Evolutionary conservation across 2,329 filamentous ascomycete genomes (phyloP), one percentile per base, ranked within the genome.

Genomic region (Fusarium sp.): DNA sequence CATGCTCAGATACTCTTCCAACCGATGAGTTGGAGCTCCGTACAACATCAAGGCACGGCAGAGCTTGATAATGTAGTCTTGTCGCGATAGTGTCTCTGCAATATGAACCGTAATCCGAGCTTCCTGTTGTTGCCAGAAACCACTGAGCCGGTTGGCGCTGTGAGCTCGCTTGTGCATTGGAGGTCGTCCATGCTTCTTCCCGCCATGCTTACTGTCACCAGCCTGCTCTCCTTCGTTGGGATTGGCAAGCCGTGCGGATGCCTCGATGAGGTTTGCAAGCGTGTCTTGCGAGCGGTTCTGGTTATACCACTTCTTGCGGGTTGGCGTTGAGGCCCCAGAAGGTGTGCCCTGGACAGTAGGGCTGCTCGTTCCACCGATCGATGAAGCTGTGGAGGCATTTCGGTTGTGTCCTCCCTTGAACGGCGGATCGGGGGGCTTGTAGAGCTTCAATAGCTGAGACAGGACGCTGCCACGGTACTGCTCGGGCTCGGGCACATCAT

Each of bases 1-100:
- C 92, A 95, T 97, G 73, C 88, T 91, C 87, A 98, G 91, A 79
- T 97, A 97, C 80, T 97, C 93, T 82, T 98, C 95, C 11, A 98
- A 85, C 10, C 95, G 91, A 84, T 98, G 95, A 0, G 95, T 97
- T 0, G 95, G 95, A 0, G 95, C 95, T 16, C 95, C 95, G 73
- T 93, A 97, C 70, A 91, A 87, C 95, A 98, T 98, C 70, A 98
- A 84, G 1, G 94, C 93, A 50, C 91, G 91, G 81, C 95, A 98
- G 6, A 98, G 89, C 79, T 93, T 94, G 71, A 95, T 89, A 61
- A 98, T 89, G 81, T 97, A 98, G 72, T 91, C 90, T 77, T 98
- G 95, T 4, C 95, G 90, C 40, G 91, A 91, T 16, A 98, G 87
- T 3, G 92, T 95, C 74, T 91, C 86, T 31, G 90, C 89, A 72